These are phyloP conservation scores for Alternaria ventricosa DNA, from an alignment of 2,329 filamentous ascomycete species.

Conservation along the genomic window DNA sequence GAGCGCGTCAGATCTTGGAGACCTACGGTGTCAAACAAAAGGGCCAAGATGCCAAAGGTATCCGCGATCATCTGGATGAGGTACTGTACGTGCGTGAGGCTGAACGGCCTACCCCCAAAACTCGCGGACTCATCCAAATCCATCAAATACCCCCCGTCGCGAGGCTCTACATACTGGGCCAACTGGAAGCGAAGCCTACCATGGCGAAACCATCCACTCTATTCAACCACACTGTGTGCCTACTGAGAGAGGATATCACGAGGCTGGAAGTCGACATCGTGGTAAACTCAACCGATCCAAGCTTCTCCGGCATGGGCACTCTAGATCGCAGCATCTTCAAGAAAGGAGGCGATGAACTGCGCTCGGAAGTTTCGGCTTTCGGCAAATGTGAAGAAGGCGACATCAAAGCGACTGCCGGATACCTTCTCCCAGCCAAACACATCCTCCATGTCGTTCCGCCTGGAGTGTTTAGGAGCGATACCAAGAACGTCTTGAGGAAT, in stretches of 20 bases:
- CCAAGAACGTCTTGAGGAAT: slow-evolving; percentile 32
- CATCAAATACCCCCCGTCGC: slow-evolving; percentile 36
- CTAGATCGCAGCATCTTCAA: slow-evolving; percentile 40
- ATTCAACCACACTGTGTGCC: slow-evolving; percentile 38
- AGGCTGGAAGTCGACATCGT: slow-evolving; percentile 41
- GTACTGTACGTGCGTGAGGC: slow-evolving; percentile 34
- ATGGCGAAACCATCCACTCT: slow-evolving; percentile 25
- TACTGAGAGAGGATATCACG: slow-evolving; percentile 44
- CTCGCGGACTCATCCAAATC: slow-evolving; percentile 26
- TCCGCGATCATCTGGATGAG: slow-evolving; percentile 31
- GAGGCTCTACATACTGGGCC: slow-evolving; percentile 34
- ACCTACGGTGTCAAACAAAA: slow-evolving; percentile 29
- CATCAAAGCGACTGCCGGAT: slow-evolving; percentile 35
- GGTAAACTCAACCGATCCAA: slow-evolving; percentile 40
- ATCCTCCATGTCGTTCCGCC: slow-evolving; percentile 41
- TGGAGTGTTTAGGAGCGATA: slow-evolving; percentile 26
- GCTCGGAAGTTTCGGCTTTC: slow-evolving; percentile 28
- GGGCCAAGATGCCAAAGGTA: slow-evolving; percentile 16
- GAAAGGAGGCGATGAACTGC: slow-evolving; percentile 35
- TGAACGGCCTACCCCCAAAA: slow-evolving; percentile 13
- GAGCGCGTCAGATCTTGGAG: slow-evolving; percentile 26
- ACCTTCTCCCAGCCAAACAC: slow-evolving; percentile 37
- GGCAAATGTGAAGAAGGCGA: slow-evolving; percentile 36
- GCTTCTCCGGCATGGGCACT: slow-evolving; percentile 37
- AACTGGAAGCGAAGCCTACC: slow-evolving; percentile 33